phyloP scores from a whole-genome alignment of 2,329 filamentous ascomycete genomes.

The Cercospora zeina region DNA sequence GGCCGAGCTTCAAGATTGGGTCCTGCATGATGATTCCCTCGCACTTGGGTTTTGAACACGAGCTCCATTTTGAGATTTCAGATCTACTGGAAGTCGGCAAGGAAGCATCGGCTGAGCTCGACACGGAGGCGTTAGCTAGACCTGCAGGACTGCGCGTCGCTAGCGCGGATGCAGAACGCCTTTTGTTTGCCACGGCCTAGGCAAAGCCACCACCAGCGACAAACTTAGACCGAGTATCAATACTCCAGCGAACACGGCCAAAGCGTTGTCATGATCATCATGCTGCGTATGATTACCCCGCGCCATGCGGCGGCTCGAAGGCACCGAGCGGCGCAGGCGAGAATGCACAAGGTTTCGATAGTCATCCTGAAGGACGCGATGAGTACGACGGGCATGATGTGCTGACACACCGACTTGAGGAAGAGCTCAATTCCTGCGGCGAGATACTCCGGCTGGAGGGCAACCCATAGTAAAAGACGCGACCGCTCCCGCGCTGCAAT shows the following conservation, averaged over 20 bases:
- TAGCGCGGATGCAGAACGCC: slow-evolving; percentile 10
- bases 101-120: slow-evolving; percentile 14
- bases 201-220: slow-evolving; percentile 6
- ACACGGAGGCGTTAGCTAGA: slow-evolving; percentile 13
- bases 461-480: slow-evolving; percentile 1
- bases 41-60: slow-evolving; percentile 4
- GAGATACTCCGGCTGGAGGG: slow-evolving; percentile 3
- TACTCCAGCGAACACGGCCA: not conserved
- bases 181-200: slow-evolving; percentile 6
- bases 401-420: slow-evolving; percentile 1
- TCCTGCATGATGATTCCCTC: not conserved
- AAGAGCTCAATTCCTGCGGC: not conserved
- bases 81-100: not conserved
- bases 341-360: slow-evolving; percentile 13
- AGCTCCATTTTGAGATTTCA: slow-evolving; percentile 15
- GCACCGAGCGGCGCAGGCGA: slow-evolving; percentile 11
- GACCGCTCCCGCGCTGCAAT: slow-evolving; percentile 1
- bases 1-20: not conserved
- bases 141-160: slow-evolving; percentile 13
- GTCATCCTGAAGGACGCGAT: not conserved
- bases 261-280: slow-evolving; percentile 9
- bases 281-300: slow-evolving; percentile 10
- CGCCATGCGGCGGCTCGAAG: not conserved
- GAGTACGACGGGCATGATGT: slow-evolving; percentile 2
- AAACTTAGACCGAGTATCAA: slow-evolving; percentile 3